phyloP scores from a whole-genome alignment of 2,329 filamentous ascomycete species.

The Neonectria hederae region DNA sequence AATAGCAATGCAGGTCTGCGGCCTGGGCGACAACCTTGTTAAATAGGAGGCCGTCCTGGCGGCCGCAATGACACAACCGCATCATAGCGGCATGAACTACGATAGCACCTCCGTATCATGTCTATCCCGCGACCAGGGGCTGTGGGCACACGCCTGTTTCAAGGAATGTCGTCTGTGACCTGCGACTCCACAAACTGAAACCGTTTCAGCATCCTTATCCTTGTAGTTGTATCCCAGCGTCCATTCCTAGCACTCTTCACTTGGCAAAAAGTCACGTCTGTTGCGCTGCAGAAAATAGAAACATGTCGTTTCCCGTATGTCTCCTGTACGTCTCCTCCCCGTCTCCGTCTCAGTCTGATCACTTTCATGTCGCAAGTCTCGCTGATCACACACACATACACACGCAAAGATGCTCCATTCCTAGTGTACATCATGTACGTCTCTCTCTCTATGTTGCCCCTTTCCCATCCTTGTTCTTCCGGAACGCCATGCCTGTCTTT shows the following conservation, averaged over 20 bases:
- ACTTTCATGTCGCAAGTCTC: constrained; percentile 1
- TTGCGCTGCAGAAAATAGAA: background rate
- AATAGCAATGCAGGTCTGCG: constrained; percentile 8
- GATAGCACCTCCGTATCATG: constrained; percentile 32
- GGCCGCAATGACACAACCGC: background rate
- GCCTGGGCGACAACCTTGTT: constrained; percentile 22
- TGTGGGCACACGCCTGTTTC: constrained; percentile 39
- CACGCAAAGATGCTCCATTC: background rate
- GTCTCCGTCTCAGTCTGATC: background rate
- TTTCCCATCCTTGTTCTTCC: constrained; percentile 17
- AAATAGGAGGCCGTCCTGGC: constrained; percentile 12
- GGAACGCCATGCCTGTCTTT: constrained; percentile 35
- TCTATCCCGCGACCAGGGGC: constrained; percentile 25
- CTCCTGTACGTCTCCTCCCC: background rate
- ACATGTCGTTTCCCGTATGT: background rate
- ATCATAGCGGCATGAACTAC: constrained; percentile 16
- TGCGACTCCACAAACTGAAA: constrained; percentile 37
- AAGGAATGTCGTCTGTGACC: constrained; percentile 26
- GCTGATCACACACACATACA: background rate
- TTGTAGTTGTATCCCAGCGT: background rate
- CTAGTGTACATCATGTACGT: background rate
- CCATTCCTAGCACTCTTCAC: background rate
- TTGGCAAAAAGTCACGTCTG: background rate
- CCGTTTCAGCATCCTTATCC: constrained; percentile 17
- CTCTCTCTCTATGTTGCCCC: constrained; percentile 28